Evolutionary conservation across 2,329 filamentous ascomycete genomes (phyloP).

Genomic region (Lanzia echinophila): DNA sequence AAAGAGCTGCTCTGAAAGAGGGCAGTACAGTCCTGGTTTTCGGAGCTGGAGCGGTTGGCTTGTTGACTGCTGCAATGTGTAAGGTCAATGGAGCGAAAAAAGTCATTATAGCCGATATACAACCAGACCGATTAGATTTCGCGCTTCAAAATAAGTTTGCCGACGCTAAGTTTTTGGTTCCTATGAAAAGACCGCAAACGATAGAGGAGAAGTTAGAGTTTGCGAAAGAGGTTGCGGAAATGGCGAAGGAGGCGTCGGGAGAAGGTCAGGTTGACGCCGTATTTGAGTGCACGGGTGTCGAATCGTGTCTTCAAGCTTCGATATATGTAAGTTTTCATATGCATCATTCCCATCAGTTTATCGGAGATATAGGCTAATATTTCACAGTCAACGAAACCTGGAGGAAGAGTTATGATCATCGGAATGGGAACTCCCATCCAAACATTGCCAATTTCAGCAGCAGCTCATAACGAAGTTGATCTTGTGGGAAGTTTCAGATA

Average conservation of each 20-base stretch:
- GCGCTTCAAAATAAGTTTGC: conserved; percentile 41
- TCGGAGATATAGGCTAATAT: conserved; percentile 7
- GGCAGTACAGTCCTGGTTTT: conserved; percentile 84
- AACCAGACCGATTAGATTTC: conserved; percentile 77
- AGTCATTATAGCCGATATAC: conserved; percentile 90
- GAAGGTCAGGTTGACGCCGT: conserved; percentile 56
- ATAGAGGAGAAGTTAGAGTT: conserved; percentile 30
- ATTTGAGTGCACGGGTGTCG: conserved; percentile 54
- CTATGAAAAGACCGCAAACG: conserved; percentile 25
- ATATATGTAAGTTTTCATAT: conserved; percentile 39
- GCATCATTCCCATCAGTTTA: background rate
- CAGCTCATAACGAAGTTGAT: conserved; percentile 68
- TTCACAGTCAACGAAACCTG: conserved; percentile 51
- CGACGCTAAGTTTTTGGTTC: conserved; percentile 26
- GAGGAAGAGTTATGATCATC: conserved; percentile 68
- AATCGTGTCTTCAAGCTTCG: conserved; percentile 48
- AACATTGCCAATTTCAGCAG: conserved; percentile 65
- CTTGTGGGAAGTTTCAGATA: conserved; percentile 72
- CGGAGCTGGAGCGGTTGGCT: conserved; percentile 87
- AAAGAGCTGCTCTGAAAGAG: conserved; percentile 69
- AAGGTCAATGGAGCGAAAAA: conserved; percentile 76
- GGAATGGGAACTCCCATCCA: conserved; percentile 75
- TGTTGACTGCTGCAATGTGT: conserved; percentile 38
- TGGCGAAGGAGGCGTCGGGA: conserved; percentile 49
- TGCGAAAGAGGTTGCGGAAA: conserved; percentile 31